Evolutionary conservation across 1,139 yeast genomes (phyloP).

Genomic region (Geotrichum phurueaensis): DNA sequence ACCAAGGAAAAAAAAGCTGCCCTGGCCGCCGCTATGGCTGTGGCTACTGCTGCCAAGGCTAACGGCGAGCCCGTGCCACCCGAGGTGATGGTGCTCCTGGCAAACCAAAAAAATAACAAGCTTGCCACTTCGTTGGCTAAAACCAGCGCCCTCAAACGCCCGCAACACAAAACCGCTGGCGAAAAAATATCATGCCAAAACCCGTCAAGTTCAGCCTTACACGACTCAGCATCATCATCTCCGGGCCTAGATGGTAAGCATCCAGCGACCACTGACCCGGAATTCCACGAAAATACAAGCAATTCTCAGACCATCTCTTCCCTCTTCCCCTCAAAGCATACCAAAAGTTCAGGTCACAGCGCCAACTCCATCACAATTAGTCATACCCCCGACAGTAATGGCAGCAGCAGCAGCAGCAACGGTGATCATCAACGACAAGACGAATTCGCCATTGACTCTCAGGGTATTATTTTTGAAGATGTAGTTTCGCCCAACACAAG

Average conservation of each 20-base stretch:
- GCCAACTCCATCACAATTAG: not conserved
- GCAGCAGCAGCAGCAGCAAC: not conserved
- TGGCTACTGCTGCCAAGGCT: constrained; percentile 11
- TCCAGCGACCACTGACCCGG: not conserved
- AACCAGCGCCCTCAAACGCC: not conserved
- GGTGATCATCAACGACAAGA: not conserved
- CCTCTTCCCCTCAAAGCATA: not conserved
- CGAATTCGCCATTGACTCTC: constrained; percentile 7
- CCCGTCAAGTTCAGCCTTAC: not conserved
- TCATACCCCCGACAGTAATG: not conserved
- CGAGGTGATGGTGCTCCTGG: not conserved
- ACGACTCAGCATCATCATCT: not conserved
- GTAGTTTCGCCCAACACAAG: constrained; percentile 15
- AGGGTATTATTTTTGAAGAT: constrained; percentile 6
- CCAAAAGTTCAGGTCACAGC: not conserved
- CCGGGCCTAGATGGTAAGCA: not conserved
- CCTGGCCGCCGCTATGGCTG: constrained; percentile 10
- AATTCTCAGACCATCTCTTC: not conserved
- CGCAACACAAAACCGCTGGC: not conserved
- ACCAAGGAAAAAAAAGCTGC: constrained; percentile 20
- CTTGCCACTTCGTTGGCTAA: not conserved
- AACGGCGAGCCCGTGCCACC: constrained; percentile 9
- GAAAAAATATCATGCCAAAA: not conserved
- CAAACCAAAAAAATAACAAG: not conserved
- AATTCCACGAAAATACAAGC: not conserved